These are phyloP conservation scores for Fusarium multiceps DNA, from an alignment of 2,329 filamentous ascomycete species.

Conservation along the genomic window DNA sequence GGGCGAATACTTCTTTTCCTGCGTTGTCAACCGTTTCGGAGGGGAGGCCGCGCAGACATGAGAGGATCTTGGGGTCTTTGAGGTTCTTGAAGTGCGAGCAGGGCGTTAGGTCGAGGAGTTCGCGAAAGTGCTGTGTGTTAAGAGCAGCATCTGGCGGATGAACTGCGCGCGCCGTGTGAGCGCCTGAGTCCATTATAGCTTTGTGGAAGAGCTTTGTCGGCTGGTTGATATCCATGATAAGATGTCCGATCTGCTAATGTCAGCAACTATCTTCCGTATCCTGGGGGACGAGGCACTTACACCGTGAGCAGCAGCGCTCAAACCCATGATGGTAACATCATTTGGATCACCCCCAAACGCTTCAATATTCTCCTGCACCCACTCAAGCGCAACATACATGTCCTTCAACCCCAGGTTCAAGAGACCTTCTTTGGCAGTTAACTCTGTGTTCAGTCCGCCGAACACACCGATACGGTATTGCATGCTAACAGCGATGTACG, in stretches of 20 bases:
- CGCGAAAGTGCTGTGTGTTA: slow-evolving; percentile 46
- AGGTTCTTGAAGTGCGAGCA: slow-evolving; percentile 43
- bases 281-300: slow-evolving; percentile 19
- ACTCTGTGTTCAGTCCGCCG: slow-evolving; percentile 66
- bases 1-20: slow-evolving; percentile 45
- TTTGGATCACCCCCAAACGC: slow-evolving; percentile 62
- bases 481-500: slow-evolving; percentile 62
- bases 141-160: slow-evolving; percentile 44
- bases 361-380: slow-evolving; percentile 64
- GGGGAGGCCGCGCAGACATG: slow-evolving; percentile 41
- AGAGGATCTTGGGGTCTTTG: slow-evolving; percentile 43
- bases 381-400: slow-evolving; percentile 59
- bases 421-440: slow-evolving; percentile 62
- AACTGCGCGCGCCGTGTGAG: slow-evolving; percentile 47
- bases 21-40: slow-evolving; percentile 43
- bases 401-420: slow-evolving; percentile 66
- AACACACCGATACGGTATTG: slow-evolving; percentile 64
- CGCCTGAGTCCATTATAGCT: slow-evolving; percentile 49
- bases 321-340: slow-evolving; percentile 61
- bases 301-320: slow-evolving; percentile 51
- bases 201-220: slow-evolving; percentile 49
- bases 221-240: slow-evolving; percentile 50
- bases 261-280: not conserved
- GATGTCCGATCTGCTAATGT: slow-evolving; percentile 44
- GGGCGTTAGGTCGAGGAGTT: slow-evolving; percentile 47